Conservation (phyloP, 106 monocot genomes). For the Narthecium ossifragum region DNA sequence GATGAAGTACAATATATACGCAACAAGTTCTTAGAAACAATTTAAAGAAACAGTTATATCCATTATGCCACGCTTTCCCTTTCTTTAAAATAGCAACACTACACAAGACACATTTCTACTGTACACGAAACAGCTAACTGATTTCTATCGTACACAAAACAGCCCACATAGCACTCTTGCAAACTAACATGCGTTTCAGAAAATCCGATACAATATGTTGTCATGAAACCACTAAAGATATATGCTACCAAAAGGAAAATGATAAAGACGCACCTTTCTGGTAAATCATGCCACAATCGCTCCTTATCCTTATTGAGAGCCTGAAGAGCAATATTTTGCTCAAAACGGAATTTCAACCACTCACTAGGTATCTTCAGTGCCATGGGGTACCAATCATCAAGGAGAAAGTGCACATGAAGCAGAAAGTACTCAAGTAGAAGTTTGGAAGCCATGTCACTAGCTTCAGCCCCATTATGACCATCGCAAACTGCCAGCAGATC, state of each 20-base stretch:
- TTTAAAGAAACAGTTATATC: too few relatives aligned
- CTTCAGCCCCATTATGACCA: slow-evolving; percentile 92
- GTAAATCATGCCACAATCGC: slow-evolving; percentile 16
- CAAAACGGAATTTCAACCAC: slow-evolving; percentile 26
- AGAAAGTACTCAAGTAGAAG: slow-evolving; percentile 74
- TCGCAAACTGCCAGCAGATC: slow-evolving; percentile 79
- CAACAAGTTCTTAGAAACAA: too few relatives aligned
- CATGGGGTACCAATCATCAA: slow-evolving; percentile 62
- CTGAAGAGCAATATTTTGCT: slow-evolving; percentile 26
- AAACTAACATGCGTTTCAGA: not conserved
- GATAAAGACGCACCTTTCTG: slow-evolving; percentile 32
- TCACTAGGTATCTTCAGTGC: slow-evolving; percentile 28
- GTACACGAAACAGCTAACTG: too few relatives aligned
- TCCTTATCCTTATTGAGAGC: slow-evolving; percentile 15
- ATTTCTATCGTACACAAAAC: too few relatives aligned
- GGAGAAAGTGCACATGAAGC: slow-evolving; percentile 76
- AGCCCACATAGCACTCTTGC: not conserved
- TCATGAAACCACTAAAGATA: not conserved
- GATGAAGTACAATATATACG: too few relatives aligned
- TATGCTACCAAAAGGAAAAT: not conserved
- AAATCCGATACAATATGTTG: not conserved
- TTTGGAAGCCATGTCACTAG: slow-evolving; percentile 86
- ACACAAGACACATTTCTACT: too few relatives aligned
- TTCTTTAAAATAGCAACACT: too few relatives aligned
- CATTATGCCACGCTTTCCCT: too few relatives aligned